Conservation (phyloP, 1,284 basidiomycete species). For the Sanghuangporus sanghuang region DNA sequence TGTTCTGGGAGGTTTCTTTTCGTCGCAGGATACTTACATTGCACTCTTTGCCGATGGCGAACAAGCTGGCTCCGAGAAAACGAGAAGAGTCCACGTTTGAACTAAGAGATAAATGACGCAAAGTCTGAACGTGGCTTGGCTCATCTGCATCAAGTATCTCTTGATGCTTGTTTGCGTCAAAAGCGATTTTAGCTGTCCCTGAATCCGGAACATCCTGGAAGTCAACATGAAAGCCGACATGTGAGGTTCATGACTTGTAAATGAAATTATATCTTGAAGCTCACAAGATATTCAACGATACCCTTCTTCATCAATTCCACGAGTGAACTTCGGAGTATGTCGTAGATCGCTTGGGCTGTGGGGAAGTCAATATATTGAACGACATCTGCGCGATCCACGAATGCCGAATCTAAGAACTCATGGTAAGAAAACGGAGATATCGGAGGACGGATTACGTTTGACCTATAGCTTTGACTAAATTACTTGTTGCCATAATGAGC, state of each 20-base stretch:
- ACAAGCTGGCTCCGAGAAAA: slow-evolving; percentile 53
- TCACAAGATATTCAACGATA: slow-evolving; percentile 58
- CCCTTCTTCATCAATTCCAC: slow-evolving; percentile 73
- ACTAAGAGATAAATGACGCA: slow-evolving; percentile 7
- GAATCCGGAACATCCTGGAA: slow-evolving; percentile 31
- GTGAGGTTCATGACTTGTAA: neutral
- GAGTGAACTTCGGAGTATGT: slow-evolving; percentile 85
- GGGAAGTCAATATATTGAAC: slow-evolving; percentile 93
- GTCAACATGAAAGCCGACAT: slow-evolving; percentile 27
- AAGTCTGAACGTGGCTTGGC: neutral
- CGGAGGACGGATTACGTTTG: slow-evolving; percentile 20
- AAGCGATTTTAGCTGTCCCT: slow-evolving; percentile 22
- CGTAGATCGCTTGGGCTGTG: slow-evolving; percentile 86
- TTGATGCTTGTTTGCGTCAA: slow-evolving; percentile 16
- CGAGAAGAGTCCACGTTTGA: slow-evolving; percentile 26
- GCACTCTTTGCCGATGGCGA: slow-evolving; percentile 66
- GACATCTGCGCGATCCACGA: slow-evolving; percentile 95
- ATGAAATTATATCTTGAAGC: neutral
- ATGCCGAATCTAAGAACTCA: slow-evolving; percentile 72
- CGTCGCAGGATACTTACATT: slow-evolving; percentile 45
- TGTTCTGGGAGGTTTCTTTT: neutral
- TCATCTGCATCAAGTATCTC: neutral
- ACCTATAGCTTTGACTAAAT: slow-evolving; percentile 94
- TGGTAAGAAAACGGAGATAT: neutral
- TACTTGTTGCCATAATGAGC: slow-evolving; percentile 95